phyloP scores from a whole-genome alignment of 2,329 filamentous ascomycete species.

The Escovopsis sp. region DNA sequence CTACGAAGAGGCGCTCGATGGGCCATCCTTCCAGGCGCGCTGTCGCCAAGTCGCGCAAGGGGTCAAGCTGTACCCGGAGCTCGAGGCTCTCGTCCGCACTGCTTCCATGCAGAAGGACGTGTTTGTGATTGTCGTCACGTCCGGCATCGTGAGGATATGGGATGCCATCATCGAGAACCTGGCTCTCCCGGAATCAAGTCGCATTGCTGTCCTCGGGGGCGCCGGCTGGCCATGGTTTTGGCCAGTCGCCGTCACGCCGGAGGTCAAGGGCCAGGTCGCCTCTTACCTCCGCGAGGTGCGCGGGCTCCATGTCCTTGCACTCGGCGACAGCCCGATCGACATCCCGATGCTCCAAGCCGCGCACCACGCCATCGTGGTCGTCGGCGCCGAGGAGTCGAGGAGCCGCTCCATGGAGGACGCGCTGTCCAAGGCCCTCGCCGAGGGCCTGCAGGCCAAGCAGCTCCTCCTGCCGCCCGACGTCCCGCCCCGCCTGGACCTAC shows the following conservation, averaged over 20 bases:
- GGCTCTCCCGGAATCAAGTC: slow-evolving; percentile 19
- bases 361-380: slow-evolving; percentile 39
- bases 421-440: slow-evolving; percentile 27
- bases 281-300: slow-evolving; percentile 20
- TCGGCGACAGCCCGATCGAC: slow-evolving; percentile 47
- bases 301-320: slow-evolving; percentile 35
- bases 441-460: slow-evolving; percentile 29
- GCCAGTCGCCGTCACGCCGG: slow-evolving; percentile 30
- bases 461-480: slow-evolving; percentile 26
- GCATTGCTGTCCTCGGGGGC: slow-evolving; percentile 37
- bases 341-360: slow-evolving; percentile 40
- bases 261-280: slow-evolving; percentile 35
- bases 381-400: slow-evolving; percentile 29
- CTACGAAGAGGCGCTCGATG: slow-evolving; percentile 30
- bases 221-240: slow-evolving; percentile 32
- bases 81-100: slow-evolving; percentile 27
- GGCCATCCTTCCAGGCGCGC: slow-evolving; percentile 25
- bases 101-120: slow-evolving; percentile 21
- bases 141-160: slow-evolving; percentile 39
- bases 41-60: slow-evolving; percentile 29
- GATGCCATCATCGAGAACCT: slow-evolving; percentile 32
- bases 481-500: slow-evolving; percentile 26
- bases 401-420: slow-evolving; percentile 38
- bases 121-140: slow-evolving; percentile 37
- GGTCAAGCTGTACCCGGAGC: slow-evolving; percentile 31